phyloP scores from a whole-genome alignment of 1,284 basidiomycete species.

The Omphalotus olearius region DNA sequence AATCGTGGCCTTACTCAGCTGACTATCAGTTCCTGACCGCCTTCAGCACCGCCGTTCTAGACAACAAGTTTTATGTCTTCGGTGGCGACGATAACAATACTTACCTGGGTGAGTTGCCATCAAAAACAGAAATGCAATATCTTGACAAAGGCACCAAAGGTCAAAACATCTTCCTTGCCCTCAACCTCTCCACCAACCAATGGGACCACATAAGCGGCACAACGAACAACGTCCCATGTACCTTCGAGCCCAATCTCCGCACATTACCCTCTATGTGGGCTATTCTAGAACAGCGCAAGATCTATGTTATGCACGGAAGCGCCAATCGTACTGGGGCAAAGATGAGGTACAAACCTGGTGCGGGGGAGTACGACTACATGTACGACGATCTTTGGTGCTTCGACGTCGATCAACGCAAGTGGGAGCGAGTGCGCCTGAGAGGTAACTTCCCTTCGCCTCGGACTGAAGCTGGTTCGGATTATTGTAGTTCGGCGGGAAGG shows the following conservation, averaged over 20 bases:
- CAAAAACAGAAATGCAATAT: neutral
- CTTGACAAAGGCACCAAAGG: neutral
- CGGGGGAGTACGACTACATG: constrained; percentile 9
- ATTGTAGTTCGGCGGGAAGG: constrained; percentile 4
- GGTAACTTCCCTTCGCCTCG: constrained; percentile 14
- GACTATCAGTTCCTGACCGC: neutral
- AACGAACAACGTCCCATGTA: constrained; percentile 1
- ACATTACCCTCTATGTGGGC: constrained; percentile 11
- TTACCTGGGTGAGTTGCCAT: neutral
- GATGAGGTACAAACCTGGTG: neutral
- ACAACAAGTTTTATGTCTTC: constrained; percentile 13
- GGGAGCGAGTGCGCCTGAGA: constrained; percentile 12
- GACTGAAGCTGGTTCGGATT: constrained; percentile 12
- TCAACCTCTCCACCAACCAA: constrained; percentile 9
- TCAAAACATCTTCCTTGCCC: constrained; percentile 13
- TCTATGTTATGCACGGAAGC: constrained; percentile 14
- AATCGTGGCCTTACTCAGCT: neutral
- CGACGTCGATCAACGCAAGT: constrained; percentile 7
- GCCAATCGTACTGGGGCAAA: constrained; percentile 9
- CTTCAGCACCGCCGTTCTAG: constrained; percentile 1
- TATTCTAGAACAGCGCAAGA: constrained; percentile 1
- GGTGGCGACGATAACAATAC: constrained; percentile 8
- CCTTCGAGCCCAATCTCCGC: constrained; percentile 11
- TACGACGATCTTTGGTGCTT: constrained; percentile 16
- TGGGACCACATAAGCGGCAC: constrained; percentile 14